Conservation (phyloP, 305 asterid species). For the Ajuga reptans region DNA sequence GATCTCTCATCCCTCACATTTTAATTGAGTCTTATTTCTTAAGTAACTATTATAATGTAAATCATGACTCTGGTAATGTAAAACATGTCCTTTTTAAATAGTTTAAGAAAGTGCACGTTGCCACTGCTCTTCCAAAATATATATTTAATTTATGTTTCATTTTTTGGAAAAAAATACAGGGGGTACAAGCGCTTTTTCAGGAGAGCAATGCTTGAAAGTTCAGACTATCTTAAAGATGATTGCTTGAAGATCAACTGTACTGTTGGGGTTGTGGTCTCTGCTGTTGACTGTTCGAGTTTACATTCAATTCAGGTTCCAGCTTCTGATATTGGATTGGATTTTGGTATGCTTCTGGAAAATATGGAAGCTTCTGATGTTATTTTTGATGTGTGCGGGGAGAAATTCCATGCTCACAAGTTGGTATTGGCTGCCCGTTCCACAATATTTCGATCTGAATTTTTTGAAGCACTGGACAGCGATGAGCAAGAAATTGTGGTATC, state of each 20-base stretch:
- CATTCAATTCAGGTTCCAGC: constrained; percentile 74
- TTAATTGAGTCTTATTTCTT: not conserved
- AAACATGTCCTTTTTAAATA: not conserved
- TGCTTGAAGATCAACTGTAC: constrained; percentile 94
- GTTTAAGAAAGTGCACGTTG: not conserved
- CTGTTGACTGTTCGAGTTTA: constrained; percentile 61
- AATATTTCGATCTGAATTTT: constrained; percentile 45
- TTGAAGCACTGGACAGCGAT: constrained; percentile 46
- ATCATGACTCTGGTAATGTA: not conserved
- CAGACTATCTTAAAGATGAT: constrained; percentile 94
- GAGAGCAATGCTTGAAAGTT: constrained; percentile 74
- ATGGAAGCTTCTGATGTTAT: constrained; percentile 74
- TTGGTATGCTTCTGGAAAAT: constrained; percentile 71
- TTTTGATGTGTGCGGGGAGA: constrained; percentile 71
- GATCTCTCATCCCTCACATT: no score
- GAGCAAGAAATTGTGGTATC: constrained; percentile 53
- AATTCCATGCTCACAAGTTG: constrained; percentile 75
- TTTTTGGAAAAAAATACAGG: constrained; percentile 36
- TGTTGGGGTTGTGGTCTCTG: constrained; percentile 91
- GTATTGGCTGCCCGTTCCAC: constrained; percentile 86
- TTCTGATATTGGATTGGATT: constrained; percentile 77
- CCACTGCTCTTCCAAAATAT: not conserved
- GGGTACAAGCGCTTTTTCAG: constrained; percentile 91
- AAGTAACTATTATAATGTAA: not conserved
- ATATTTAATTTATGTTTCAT: not conserved